Percentiles rank a stretch among this genome's conserved stretches.
Evolutionary conservation across 1,284 basidiomycete genomes (phyloP).

Genomic region (Ceratobasidium sp.): DNA sequence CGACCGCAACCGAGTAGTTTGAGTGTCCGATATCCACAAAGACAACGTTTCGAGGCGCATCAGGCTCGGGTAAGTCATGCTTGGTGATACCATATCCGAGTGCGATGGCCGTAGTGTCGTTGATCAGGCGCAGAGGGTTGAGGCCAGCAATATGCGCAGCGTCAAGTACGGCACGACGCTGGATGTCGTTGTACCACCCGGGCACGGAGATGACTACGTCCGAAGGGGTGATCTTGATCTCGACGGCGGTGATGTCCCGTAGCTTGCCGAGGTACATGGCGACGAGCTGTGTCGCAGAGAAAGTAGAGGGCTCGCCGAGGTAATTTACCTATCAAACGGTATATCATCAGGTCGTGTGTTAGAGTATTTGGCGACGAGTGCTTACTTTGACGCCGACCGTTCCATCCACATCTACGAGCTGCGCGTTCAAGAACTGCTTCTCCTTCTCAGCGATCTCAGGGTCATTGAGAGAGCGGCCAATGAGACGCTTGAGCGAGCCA

Average conservation of each 20-base stretch:
- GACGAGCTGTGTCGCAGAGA: slow-evolving; percentile 87
- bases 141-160: slow-evolving; percentile 88
- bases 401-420: slow-evolving; percentile 83
- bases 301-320: slow-evolving; percentile 78
- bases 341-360: slow-evolving; percentile 13
- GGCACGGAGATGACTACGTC: slow-evolving; percentile 95
- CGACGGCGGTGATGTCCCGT: slow-evolving; percentile 81
- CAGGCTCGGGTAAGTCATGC: slow-evolving; percentile 83
- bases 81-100: slow-evolving; percentile 98
- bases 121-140: slow-evolving; percentile 91
- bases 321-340: slow-evolving; percentile 76
- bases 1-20: slow-evolving; percentile 82
- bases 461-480: slow-evolving; percentile 81
- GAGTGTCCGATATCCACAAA: slow-evolving; percentile 96
- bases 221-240: slow-evolving; percentile 85
- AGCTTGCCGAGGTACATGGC: slow-evolving; percentile 89
- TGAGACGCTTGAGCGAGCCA: slow-evolving; percentile 87
- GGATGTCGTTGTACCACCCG: slow-evolving; percentile 93
- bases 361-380: slow-evolving; percentile 35
- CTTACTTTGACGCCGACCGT: slow-evolving; percentile 84
- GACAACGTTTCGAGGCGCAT: slow-evolving; percentile 83
- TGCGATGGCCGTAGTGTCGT: slow-evolving; percentile 92
- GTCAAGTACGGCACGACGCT: slow-evolving; percentile 87
- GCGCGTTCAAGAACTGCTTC: slow-evolving; percentile 88
- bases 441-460: slow-evolving; percentile 82